phyloP scores from a whole-genome alignment of 176 grass and related monocot species.

The Phyllostachys edulis region DNA sequence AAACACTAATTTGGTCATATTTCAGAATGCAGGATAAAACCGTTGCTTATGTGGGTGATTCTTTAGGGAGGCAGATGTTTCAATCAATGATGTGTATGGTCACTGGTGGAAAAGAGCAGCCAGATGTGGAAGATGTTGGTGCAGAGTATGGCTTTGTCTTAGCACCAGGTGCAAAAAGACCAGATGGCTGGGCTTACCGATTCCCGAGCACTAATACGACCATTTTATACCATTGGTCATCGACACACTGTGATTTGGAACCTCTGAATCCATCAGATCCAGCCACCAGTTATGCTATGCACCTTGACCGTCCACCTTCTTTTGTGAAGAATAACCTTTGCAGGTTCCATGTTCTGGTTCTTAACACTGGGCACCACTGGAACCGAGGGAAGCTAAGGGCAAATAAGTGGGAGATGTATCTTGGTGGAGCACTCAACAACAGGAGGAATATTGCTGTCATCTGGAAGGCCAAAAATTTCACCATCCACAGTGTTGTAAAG shows the following conservation, averaged over 20 bases:
- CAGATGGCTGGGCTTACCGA: conserved; percentile 86
- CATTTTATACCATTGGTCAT: conserved; percentile 86
- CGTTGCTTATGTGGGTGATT: conserved; percentile 89
- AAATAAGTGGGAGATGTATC: conserved; percentile 85
- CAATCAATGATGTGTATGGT: conserved; percentile 97
- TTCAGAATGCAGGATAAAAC: conserved; percentile 95
- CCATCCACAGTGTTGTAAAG: conserved; percentile 63
- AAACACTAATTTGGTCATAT: conserved; percentile 44
- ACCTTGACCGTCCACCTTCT: conserved; percentile 65
- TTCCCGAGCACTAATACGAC: conserved; percentile 77
- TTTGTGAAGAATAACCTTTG: conserved; percentile 73
- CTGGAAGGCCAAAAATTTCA: conserved; percentile 87
- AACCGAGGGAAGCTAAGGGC: conserved; percentile 81
- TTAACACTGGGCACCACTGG: conserved; percentile 95
- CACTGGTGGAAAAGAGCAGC: conserved; percentile 48
- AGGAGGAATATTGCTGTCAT: conserved; percentile 60
- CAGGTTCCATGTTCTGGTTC: conserved; percentile 70
- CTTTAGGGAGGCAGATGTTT: conserved; percentile 89
- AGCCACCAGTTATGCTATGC: conserved; percentile 77
- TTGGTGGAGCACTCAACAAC: conserved; percentile 59
- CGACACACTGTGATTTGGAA: conserved; percentile 79
- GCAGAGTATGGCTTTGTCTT: conserved; percentile 53
- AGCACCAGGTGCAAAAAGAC: conserved; percentile 53
- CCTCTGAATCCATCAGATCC: conserved; percentile 61
- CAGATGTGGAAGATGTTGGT: conserved; percentile 71